phyloP scores from a whole-genome alignment of 2,329 filamentous ascomycete genomes.

The Corinectria fuckeliana region DNA sequence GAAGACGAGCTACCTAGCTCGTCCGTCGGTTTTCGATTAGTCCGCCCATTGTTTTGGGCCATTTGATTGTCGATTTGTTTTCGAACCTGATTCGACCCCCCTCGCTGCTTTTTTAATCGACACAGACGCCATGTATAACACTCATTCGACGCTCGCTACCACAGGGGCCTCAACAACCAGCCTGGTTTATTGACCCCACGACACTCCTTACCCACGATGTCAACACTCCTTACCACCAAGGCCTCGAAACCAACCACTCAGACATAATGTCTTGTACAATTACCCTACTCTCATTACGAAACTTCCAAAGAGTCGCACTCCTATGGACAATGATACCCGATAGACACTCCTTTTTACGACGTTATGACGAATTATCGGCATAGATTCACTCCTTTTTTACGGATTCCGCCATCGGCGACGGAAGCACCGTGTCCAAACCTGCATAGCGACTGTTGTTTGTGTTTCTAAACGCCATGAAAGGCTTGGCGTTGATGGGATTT shows the following conservation, averaged over 20 bases:
- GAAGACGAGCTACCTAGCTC: slow-evolving; percentile 42
- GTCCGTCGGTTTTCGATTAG: slow-evolving; percentile 30
- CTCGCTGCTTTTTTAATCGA: slow-evolving; percentile 37
- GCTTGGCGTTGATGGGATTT: slow-evolving; percentile 36
- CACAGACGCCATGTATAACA: slow-evolving; percentile 46
- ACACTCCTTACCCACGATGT: slow-evolving; percentile 41
- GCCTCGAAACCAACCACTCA: slow-evolving; percentile 12
- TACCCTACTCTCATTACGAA: slow-evolving; percentile 44
- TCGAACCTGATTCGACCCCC: slow-evolving; percentile 25
- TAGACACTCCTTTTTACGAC: slow-evolving; percentile 47
- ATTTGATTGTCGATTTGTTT: slow-evolving; percentile 26
- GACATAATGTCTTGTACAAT: slow-evolving; percentile 42
- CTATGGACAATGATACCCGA: slow-evolving; percentile 44
- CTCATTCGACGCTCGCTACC: slow-evolving; percentile 47
- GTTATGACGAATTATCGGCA: slow-evolving; percentile 47
- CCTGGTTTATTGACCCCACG: not conserved
- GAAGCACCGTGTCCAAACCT: slow-evolving; percentile 54
- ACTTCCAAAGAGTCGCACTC: slow-evolving; percentile 36
- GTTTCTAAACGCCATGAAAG: slow-evolving; percentile 35
- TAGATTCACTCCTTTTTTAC: slow-evolving; percentile 55
- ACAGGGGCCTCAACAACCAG: slow-evolving; percentile 12
- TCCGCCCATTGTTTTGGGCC: slow-evolving; percentile 20
- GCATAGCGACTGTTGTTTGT: slow-evolving; percentile 61
- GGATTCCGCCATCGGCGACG: slow-evolving; percentile 43
- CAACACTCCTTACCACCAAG: slow-evolving; percentile 38